Evolutionary conservation across 108 stramenopile genomes (phyloP), one percentile per base, ranked within the genome.

Genomic region (Cyclotella baltica): DNA sequence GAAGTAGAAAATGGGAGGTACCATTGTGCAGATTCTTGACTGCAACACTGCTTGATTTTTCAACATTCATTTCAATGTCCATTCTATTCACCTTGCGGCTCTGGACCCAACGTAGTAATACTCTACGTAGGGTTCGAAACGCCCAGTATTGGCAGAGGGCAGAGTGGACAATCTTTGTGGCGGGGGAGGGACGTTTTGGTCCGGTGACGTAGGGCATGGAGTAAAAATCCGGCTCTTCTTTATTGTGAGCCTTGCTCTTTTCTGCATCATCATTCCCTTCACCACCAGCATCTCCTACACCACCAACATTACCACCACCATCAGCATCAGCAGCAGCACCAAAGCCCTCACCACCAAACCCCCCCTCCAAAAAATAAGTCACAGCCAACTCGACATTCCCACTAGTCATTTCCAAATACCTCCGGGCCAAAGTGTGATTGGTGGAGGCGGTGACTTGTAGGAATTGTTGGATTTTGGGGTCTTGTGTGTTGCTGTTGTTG

Each of bases 361-460:
- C 65, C 48, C 92, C 87, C 62, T 92, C 91, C 68, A 92, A 59
- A 62, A 80, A 94, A 16, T 92, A 64, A 28, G 86, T 73, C 15
- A 92, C 86, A 18, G 93, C 93, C 20, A 77, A 90, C 82, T 94
- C 90, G 31, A 94, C 62, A 67, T 88, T 53, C 0, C 77, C 73
- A 4, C 74, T 84, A 38, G 87, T 85, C 93, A 94, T 94, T 87
- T 94, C 93, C 68, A 94, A 78, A 70, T 94, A 94, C 23, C 58
- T 77, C 27, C 30, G 55, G 3, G 91, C 93, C 20, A 68, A 55
- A 0, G 40, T 57, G 0, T 78, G 50, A 70, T 94, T 90, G 11
- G 87, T 57, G n/a, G 74, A 67, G 22, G 89, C 88, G 53, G 91
- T 91, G 62, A 92, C 75, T 48, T 84, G 76, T 33, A 92, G 6